Conservation (phyloP, 805 yeast species). For the Scheffersomyces spartinae region DNA sequence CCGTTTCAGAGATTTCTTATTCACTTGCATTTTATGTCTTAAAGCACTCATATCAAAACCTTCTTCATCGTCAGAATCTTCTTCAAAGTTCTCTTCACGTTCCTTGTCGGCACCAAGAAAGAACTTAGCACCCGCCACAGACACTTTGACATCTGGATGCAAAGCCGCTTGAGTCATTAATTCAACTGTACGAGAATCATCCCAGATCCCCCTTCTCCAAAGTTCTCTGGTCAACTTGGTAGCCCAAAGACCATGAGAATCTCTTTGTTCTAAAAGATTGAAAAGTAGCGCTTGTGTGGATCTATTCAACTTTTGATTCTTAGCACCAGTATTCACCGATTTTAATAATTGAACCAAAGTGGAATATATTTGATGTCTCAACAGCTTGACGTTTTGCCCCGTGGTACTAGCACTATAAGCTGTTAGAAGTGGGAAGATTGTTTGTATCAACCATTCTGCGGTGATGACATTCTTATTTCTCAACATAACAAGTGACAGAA, state of each 20-base stretch:
- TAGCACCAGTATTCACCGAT: constrained; percentile 76
- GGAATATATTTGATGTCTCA: constrained; percentile 73
- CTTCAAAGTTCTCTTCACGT: constrained; percentile 75
- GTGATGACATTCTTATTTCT: constrained; percentile 73
- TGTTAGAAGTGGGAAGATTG: constrained; percentile 74
- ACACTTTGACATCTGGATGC: constrained; percentile 78
- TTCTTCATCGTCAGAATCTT: constrained; percentile 56
- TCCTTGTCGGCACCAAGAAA: constrained; percentile 93
- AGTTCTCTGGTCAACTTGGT: constrained; percentile 88
- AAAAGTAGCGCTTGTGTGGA: constrained; percentile 88
- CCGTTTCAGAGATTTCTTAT: constrained; percentile 72
- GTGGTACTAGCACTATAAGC: constrained; percentile 42
- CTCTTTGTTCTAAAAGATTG: constrained; percentile 70
- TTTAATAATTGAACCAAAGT: constrained; percentile 72
- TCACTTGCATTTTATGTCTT: constrained; percentile 72
- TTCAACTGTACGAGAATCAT: constrained; percentile 93
- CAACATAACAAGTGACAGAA: constrained; percentile 80
- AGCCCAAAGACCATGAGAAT: constrained; percentile 86
- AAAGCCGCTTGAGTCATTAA: constrained; percentile 93
- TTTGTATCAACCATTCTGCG: constrained; percentile 73
- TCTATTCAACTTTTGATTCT: constrained; percentile 79
- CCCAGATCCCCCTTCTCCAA: constrained; percentile 99
- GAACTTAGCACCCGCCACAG: constrained; percentile 81
- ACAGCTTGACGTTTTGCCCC: constrained; percentile 63
- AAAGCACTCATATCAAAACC: constrained; percentile 63